Base-by-base conservation (phyloP, 129 eudicot species). In the Pulicaria dysenterica region DNA sequence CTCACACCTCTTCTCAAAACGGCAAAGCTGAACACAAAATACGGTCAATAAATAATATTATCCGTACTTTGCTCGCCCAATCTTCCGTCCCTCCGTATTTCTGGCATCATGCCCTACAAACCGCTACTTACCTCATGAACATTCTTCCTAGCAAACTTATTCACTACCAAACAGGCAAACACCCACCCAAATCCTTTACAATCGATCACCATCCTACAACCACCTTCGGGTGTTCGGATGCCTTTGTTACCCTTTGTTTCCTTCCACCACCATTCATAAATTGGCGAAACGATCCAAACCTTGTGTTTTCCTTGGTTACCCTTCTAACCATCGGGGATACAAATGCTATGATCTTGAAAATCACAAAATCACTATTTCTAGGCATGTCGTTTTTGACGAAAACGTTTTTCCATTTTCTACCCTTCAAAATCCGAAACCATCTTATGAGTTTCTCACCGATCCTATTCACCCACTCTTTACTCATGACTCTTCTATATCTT, bases 181-280 rank as follows among this genome's bases (percentile, higher is more conserved):
- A n/a, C 77, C 68, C 2, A 43, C 54, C 46, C 5, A 16, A 3
- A 6, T 14, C 6, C 57, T 73, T 0, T 73, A 36, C 19, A 24
- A 9, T 38, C 36, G 14, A 11, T 1, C 11, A 3, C 77, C 77
- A 0, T 11, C 56, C 0, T 58, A 57, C 15, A 9, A 39, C 67
- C 67, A 73, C 49, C 68, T 73, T n/a, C 38, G 77, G n/a, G 37
- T 41, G 3, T 73, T 73, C 15, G 69, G 77, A 2, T 73, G 77
- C 42, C 9, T 58, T 1, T 73, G 67, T 19, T 73, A 56, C 14
- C 69, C 69, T 11, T 9, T 12, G 11, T 3, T 58, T 3, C 37
- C 68, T 6, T 43, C 77, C 17, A 57, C 53, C 8, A 57, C 54
- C 37, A 11, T 24, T 7, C 77, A 58, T 24, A 73, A 58, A 43